Conservation (phyloP, 306 rosid species). For the Acacia crassicarpa region DNA sequence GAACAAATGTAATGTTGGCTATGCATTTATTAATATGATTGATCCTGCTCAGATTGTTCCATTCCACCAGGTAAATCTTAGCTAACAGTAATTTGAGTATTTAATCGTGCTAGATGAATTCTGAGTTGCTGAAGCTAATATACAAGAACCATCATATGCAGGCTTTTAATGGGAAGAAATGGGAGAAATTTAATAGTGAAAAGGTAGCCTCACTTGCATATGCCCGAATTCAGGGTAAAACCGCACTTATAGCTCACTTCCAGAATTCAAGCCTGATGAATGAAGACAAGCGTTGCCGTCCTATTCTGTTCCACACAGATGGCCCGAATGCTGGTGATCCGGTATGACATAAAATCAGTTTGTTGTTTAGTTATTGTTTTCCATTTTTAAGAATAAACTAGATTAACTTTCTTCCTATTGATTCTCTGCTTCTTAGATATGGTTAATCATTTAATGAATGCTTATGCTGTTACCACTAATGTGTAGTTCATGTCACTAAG, state of each 20-base stretch:
- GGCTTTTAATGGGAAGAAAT: slow-evolving; percentile 78
- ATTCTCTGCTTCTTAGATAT: slow-evolving; percentile 14
- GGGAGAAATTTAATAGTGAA: slow-evolving; percentile 87
- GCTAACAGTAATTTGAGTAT: neutral
- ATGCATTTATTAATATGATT: slow-evolving; percentile 75
- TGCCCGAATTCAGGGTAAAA: slow-evolving; percentile 76
- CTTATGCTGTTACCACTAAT: neutral
- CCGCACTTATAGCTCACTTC: slow-evolving; percentile 70
- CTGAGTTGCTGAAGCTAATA: slow-evolving; percentile 19
- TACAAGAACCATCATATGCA: slow-evolving; percentile 29
- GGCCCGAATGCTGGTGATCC: slow-evolving; percentile 86
- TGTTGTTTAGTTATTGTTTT: slow-evolving; percentile 21
- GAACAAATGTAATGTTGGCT: slow-evolving; percentile 88
- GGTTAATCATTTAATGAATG: neutral
- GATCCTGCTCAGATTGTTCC: slow-evolving; percentile 70
- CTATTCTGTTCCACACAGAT: slow-evolving; percentile 71
- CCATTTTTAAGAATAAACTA: slow-evolving; percentile 2
- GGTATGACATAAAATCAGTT: slow-evolving; percentile 38
- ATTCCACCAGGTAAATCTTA: slow-evolving; percentile 57
- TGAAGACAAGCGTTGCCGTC: slow-evolving; percentile 78
- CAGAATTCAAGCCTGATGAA: slow-evolving; percentile 83
- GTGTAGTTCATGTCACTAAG: neutral
- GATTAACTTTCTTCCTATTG: neutral
- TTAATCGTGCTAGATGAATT: neutral
- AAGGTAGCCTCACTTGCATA: slow-evolving; percentile 78